Evolutionary conservation across 1,284 basidiomycete species (phyloP), one percentile per base, ranked within the genome.

Genomic region (Irpex lacteus): DNA sequence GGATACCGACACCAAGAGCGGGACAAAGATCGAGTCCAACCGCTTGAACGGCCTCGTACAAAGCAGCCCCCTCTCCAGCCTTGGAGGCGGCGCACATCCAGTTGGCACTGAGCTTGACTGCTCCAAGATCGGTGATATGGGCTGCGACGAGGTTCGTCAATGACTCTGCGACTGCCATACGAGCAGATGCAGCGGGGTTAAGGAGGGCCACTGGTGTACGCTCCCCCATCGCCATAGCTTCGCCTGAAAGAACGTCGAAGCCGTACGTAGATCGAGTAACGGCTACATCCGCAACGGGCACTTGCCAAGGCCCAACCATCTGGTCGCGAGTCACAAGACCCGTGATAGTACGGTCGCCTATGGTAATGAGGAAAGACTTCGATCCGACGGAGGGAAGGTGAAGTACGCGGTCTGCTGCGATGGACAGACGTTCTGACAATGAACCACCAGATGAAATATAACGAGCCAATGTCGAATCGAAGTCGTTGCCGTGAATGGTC

Each of bases 221-320:
- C 79, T 99, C 97, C 19, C 97, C 97, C 85, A 97, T 94, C 2
- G 97, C 92, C 95, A 99, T 98, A 0, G 97, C 96, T 79, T 99
- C 97, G 50, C 96, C 94, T 9, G 82, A 80, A n/a, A 83, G 74
- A 44, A 92, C 84, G 66, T 91, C 86, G 75, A 98, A 98, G 1
- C 96, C 96, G 75, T 97, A 98, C n/a, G 94, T 90, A 0, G 95
- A 86, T 26, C 94, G 90, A 1, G 97, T 99, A 59, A 98, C 95
- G 4, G 97, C 96, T 54, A 98, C 97, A 70, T 99, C 97, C 15
- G 98, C 93, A 5, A 98, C 95, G 40, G 97, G 97, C 3, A 98
- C 94, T 79, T 99, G 97, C 92, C 94, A 99, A 0, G 96, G 97
- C 0, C 97, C 98, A 19, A 98, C 95, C 97, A 99, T 98, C 78